Evolutionary conservation across 306 rosid species (phyloP).

Genomic region (Castanospermum australe): DNA sequence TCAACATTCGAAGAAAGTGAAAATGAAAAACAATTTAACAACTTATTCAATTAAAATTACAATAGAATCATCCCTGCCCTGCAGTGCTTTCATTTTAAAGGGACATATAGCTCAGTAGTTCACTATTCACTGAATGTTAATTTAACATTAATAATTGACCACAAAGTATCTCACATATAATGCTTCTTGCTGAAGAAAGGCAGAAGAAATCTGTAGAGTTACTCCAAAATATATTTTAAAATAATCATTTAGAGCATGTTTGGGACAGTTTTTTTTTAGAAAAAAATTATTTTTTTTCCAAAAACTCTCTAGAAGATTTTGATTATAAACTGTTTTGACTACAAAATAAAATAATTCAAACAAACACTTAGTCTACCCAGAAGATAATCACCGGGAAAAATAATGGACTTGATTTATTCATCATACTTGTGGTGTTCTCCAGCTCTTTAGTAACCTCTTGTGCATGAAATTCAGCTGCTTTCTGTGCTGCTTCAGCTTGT

Average conservation of each 20-base stretch:
- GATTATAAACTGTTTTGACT: no score
- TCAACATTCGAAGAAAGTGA: background rate
- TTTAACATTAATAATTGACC: background rate
- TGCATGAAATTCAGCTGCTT: constrained; percentile 77
- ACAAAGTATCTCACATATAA: background rate
- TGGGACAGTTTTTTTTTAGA: no score
- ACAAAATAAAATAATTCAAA: no score
- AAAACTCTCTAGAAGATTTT: no score
- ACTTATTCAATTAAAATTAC: background rate
- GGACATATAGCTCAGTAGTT: background rate
- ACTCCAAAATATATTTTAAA: background rate
- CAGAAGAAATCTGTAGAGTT: background rate
- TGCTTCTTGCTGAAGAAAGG: background rate
- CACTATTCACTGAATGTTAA: background rate
- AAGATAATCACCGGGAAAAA: background rate
- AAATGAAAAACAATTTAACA: background rate
- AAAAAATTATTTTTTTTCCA: no score
- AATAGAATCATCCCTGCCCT: background rate
- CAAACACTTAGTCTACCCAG: background rate
- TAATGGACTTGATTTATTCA: background rate
- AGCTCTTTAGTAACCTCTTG: constrained; percentile 80
- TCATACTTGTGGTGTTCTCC: constrained; percentile 92
- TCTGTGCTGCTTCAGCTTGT: constrained; percentile 83
- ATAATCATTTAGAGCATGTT: no score
- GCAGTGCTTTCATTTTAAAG: background rate